Evolutionary conservation across 371 early-diverging fungal species (phyloP).

Genomic region (Smittium mucronatum): DNA sequence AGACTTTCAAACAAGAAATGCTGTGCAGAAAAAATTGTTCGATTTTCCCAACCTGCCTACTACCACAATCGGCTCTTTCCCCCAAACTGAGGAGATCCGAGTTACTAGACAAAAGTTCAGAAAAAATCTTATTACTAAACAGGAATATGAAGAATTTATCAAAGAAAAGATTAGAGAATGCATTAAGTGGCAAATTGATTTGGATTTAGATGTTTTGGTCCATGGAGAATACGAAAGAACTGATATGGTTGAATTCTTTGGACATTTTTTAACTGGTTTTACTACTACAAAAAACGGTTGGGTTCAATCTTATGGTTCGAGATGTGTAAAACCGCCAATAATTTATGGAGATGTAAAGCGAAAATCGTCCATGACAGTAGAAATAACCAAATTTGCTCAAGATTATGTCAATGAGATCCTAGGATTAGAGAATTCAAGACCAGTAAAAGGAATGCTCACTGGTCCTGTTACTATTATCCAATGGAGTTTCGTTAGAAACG

Average conservation of each 20-base stretch:
- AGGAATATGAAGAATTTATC: slow-evolving; percentile 70
- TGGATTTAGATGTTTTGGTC: slow-evolving; percentile 84
- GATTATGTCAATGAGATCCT: slow-evolving; percentile 42
- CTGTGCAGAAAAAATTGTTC: slow-evolving; percentile 60
- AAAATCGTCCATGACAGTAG: slow-evolving; percentile 82
- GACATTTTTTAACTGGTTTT: slow-evolving; percentile 74
- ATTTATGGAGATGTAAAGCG: slow-evolving; percentile 88
- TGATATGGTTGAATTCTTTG: slow-evolving; percentile 96
- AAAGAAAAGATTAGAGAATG: slow-evolving; percentile 70
- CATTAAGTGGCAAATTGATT: slow-evolving; percentile 74
- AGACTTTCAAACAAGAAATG: slow-evolving; percentile 58
- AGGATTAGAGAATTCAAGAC: slow-evolving; percentile 32
- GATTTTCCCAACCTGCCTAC: slow-evolving; percentile 87
- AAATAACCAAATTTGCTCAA: slow-evolving; percentile 71
- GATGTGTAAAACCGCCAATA: slow-evolving; percentile 86
- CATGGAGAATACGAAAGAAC: slow-evolving; percentile 95
- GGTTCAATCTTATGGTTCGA: slow-evolving; percentile 94
- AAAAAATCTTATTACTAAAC: slow-evolving; percentile 59
- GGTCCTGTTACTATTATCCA: slow-evolving; percentile 89
- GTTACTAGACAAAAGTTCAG: slow-evolving; percentile 75
- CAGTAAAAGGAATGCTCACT: slow-evolving; percentile 95
- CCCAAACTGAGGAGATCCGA: slow-evolving; percentile 93
- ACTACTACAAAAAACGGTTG: slow-evolving; percentile 88
- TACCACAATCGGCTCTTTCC: slow-evolving; percentile 96
- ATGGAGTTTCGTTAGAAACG: slow-evolving; percentile 96